Evolutionary conservation across 805 yeast genomes (phyloP), one percentile per base, ranked within the genome.

Genomic region (Candida qinlingensis): DNA sequence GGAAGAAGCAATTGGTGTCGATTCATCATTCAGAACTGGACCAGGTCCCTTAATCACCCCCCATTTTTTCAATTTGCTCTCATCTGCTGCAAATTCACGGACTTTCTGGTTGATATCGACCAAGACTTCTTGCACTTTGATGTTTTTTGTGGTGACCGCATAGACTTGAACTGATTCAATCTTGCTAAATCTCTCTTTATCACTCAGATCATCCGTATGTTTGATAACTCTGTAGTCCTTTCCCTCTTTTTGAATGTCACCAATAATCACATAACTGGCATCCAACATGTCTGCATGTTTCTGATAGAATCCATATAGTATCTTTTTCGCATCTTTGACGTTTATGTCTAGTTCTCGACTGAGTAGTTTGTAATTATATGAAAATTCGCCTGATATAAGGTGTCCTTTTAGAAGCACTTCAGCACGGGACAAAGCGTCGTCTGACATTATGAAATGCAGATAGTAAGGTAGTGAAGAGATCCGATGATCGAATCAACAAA

Each of bases 241-340:
- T 26, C 30, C 9, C 45, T 30, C 39, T 6, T 13, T 34, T 19
- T 52, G 59, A n/a, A 50, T 36, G 2, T 47, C 39, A 6, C 82
- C 82, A 1, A 68, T 60, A 11, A 74, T 68, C 4, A 75, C 54
- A 51, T 70, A 76, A 0, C 72, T 62, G 0, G 78, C 77, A 5
- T 63, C 56, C 7, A 77, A 47, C 37, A 65, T 60, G 13, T 67
- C 61, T 46, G 57, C 61, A 53, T 76, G 70, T 34, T 64, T 54
- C 6, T 55, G 52, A 53, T 69, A 73, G 56, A 67, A 77, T 4
- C 68, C 60, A 51, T 63, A 63, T 29, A 78, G 64, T 6, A 69
- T 46, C 27, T 46, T 53, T 54, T 76, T 77, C 12, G 81, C 70
- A 34, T 65, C 65, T 26, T 57, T 42, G 2, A 65, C 68, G 42